Evolutionary conservation across 805 yeast species (phyloP), one percentile per base, ranked within the genome.

Genomic region (Pichia phayaonensis): DNA sequence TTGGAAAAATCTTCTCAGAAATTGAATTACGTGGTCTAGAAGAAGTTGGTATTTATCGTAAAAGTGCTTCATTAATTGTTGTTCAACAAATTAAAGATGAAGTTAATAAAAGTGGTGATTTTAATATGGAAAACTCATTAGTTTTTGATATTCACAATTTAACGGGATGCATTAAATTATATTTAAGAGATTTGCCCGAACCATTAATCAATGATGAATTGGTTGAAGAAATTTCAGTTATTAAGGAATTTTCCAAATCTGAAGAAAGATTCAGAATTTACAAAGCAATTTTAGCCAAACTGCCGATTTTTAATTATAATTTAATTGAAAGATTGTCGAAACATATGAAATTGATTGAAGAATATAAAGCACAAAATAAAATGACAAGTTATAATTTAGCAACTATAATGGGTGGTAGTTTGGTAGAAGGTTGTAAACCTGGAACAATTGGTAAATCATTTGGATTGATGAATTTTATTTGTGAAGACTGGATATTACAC

Each of bases 331-430:
- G 85, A 45, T 71, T 92, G 48, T 73, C 85, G 39, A 68, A 73
- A 42, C 98, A 90, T 69, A 74, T 90, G 70, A 73, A 76, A 56
- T 75, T 75, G 56, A 83, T 92, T 23, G 82, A 85, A 49, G 76
- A 75, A 52, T 81, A 80, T 60, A 81, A 83, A 43, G 81, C 77
- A 12, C 70, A 69, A 44, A 92, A 92, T 68, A 83, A 83, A 63
- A 92, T 92, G 98, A 87, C 84, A 50, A 80, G 95, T 3, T 83
- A 89, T 1, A 92, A 92, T 62, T 69, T 92, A 60, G 95, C 97
- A 5, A 92, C 95, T 49, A 97, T 92, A 8, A 84, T 92, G 55
- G 83, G 83, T 1, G 83, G 83, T 1, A 77, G 81, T 3, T 71
- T 79, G 49, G 77, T 81, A 6, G 83, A 79, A 55, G 80, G 81